Conservation (phyloP, 2,329 filamentous ascomycete genomes). For the Lasiodiplodia sp. region DNA sequence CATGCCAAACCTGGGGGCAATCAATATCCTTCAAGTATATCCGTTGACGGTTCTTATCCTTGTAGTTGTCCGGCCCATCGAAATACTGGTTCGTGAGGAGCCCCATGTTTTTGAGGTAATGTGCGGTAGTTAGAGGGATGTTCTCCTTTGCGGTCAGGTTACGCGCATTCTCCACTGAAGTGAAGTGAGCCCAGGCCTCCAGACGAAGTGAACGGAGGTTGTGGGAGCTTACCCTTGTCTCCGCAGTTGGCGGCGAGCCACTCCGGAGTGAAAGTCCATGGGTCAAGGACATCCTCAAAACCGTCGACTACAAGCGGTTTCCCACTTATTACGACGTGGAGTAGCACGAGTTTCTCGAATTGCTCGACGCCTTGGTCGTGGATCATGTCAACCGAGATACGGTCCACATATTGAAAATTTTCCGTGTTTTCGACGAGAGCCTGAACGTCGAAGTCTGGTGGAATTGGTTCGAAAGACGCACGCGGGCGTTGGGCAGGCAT, state of each 20-base stretch:
- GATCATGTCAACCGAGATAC: constrained; percentile 81
- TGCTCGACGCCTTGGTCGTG: constrained; percentile 76
- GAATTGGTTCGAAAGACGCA: constrained; percentile 89
- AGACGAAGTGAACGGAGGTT: constrained; percentile 34
- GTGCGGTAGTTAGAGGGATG: constrained; percentile 83
- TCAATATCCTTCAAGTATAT: constrained; percentile 98
- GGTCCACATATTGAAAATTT: constrained; percentile 87
- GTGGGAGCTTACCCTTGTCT: constrained; percentile 70
- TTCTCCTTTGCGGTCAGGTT: constrained; percentile 77
- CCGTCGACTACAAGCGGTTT: constrained; percentile 91
- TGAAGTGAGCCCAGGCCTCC: constrained; percentile 30
- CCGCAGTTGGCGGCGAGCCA: constrained; percentile 84
- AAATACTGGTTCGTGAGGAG: constrained; percentile 83
- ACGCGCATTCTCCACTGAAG: constrained; percentile 79
- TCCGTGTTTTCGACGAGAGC: constrained; percentile 76
- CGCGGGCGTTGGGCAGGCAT: constrained; percentile 85
- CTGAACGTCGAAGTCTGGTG: constrained; percentile 81
- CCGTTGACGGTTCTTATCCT: constrained; percentile 80
- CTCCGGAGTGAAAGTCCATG: constrained; percentile 76
- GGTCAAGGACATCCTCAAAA: constrained; percentile 78
- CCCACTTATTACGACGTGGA: constrained; percentile 84
- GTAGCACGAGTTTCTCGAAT: constrained; percentile 84
- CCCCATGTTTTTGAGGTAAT: constrained; percentile 89
- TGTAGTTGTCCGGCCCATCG: constrained; percentile 72
- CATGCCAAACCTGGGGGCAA: constrained; percentile 85